Base-by-base conservation (phyloP, 1,284 basidiomycete species). In the Ganoderma resinaceum region DNA sequence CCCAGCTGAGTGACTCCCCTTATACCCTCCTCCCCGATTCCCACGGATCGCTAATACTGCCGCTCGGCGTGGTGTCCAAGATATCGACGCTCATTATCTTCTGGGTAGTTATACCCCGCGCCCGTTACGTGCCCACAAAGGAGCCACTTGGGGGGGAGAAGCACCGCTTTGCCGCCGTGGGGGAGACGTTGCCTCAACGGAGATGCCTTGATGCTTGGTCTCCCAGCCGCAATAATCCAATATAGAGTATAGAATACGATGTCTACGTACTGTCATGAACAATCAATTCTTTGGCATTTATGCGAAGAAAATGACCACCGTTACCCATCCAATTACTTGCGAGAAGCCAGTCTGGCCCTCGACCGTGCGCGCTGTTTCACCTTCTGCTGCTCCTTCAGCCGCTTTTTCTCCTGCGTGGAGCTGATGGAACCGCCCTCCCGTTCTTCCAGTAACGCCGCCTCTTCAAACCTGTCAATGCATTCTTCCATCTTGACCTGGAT, bases 391-490 rank as follows among this genome's bases (percentile, higher is more conserved):
- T 84, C 80, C 72, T 87, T 80, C 68, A 81, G 79, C 72, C 81
- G 81, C 78, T 93, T 94, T 81, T 87, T 91, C 76, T 86, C 82
- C 81, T 93, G 93, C 12, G 91, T 93, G 62, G 83, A 79, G 74
- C 92, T 94, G 55, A 93, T 77, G 62, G 86, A 86, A 26, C 79
- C 84, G 37, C 89, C 90, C 9, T 82, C 84, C 49, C 76, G 78
- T 67, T 89, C 87, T 72, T 89, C 88, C 66, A 78, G 78, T 65
- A 82, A 81, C 26, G 82, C 79, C 61, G 76, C 80, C 43, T 63
- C 75, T 71, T 88, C 74, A 75, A 89, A 86, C 31, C 81, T 79
- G 64, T 88, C 88, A 63, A 94, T 91, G 76, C 88, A 89, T 23
- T 76, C 80, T 73, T 91, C 91, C 91, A 94, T 94, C 77, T 87